These are phyloP conservation scores for Yamadazyma atlantica DNA, from an alignment of 1,139 yeast genomes.

Conservation along the genomic window DNA sequence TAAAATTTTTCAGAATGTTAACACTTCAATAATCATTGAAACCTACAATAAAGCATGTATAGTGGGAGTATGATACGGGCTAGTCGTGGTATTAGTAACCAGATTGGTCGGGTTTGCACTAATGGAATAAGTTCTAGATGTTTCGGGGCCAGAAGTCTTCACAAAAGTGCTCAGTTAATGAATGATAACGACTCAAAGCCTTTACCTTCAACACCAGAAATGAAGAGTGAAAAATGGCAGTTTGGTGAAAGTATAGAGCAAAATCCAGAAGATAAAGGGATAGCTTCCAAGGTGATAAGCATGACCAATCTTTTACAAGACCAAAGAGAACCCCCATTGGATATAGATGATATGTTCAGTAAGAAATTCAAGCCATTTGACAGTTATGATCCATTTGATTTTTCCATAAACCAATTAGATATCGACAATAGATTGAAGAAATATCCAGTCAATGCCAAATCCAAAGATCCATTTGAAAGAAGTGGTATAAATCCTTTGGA, in stretches of 20 bases:
- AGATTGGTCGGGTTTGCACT: not conserved
- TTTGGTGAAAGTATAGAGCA: slow-evolving; percentile 2
- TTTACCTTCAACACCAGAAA: slow-evolving; percentile 22
- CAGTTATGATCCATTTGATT: slow-evolving; percentile 74
- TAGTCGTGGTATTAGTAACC: no score
- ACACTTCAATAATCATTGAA: no score
- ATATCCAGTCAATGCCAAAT: slow-evolving; percentile 15
- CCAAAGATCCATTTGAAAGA: slow-evolving; percentile 46
- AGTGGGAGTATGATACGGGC: no score
- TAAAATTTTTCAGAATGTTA: slow-evolving; percentile 4
- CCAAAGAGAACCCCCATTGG: slow-evolving; percentile 23
- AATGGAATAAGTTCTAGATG: not conserved
- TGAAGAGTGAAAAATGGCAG: slow-evolving; percentile 27
- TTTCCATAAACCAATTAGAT: slow-evolving; percentile 54
- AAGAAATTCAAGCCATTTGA: slow-evolving; percentile 43
- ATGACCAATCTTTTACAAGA: slow-evolving; percentile 30
- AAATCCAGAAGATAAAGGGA: slow-evolving; percentile 5
- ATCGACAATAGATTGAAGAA: slow-evolving; percentile 31
- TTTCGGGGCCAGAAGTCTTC: not conserved
- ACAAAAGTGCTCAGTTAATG: not conserved
- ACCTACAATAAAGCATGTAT: no score
- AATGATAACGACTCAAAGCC: slow-evolving; percentile 1
- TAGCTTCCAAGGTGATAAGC: slow-evolving; percentile 23
- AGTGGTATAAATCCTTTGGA: slow-evolving; percentile 63
- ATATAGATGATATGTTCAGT: slow-evolving; percentile 27